Conservation (phyloP, 441 rosid species). For the Mallotus japonicus region DNA sequence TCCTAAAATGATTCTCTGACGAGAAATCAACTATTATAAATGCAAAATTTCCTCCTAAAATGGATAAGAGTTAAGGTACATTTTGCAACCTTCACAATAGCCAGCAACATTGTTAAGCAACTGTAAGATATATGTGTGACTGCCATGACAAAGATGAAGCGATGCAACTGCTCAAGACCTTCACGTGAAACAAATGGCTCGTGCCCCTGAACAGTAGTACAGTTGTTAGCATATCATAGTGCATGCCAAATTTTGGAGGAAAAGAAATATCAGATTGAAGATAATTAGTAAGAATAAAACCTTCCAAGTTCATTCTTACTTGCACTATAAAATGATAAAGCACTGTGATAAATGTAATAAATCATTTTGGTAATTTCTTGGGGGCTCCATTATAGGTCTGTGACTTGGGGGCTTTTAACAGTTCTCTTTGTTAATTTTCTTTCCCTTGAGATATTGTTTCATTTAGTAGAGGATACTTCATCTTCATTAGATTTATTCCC, state of each 20-base stretch:
- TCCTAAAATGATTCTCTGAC: background rate
- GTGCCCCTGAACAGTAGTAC: slow-evolving; percentile 49
- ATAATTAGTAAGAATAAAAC: background rate
- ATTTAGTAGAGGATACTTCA: background rate
- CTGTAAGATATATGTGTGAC: slow-evolving; percentile 87
- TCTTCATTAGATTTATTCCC: background rate
- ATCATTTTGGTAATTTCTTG: background rate
- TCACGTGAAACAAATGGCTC: slow-evolving; percentile 90
- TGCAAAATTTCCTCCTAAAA: slow-evolving; percentile 7
- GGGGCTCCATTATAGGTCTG: background rate
- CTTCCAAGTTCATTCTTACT: background rate
- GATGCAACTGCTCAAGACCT: slow-evolving; percentile 91
- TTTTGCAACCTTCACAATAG: slow-evolving; percentile 70
- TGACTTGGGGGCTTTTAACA: background rate
- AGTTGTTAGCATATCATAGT: slow-evolving; percentile 12
- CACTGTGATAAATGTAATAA: background rate
- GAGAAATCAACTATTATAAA: slow-evolving; percentile 11
- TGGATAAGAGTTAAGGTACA: background rate
- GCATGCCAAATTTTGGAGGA: slow-evolving; percentile 2
- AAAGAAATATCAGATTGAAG: background rate
- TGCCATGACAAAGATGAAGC: slow-evolving; percentile 96
- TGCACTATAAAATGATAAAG: background rate
- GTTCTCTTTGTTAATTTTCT: background rate
- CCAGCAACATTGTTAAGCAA: slow-evolving; percentile 90
- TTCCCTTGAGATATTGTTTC: background rate